Base-by-base conservation (phyloP, 371 early-diverging fungal species). In the Mortierella sp. region DNA sequence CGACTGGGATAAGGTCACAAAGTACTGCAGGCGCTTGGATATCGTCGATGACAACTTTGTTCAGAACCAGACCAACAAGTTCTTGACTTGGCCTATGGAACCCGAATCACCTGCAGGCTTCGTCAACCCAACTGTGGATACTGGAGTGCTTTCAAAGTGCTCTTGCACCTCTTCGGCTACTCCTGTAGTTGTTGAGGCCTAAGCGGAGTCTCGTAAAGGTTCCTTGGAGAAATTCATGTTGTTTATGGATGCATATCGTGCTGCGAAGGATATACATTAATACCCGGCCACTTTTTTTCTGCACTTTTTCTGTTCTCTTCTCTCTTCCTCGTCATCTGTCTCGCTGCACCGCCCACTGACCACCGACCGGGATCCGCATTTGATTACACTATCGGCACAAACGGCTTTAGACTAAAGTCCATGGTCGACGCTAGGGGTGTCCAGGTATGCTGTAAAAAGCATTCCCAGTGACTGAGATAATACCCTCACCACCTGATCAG, bases 1-100 rank as follows among this genome's bases (percentile, higher is more conserved):
- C 23, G 88, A 88, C 71, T 88, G 90, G 90, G 82, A 82, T 78
- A 90, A 90, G 81, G 90, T 90, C 31, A 87, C 88, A 64, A 83
- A 81, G 53, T 88, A 87, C 71, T 82, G 82, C 81, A 87, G 87
- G 79, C 84, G 84, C 51, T 80, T 90, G 30, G 83, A 67, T 11
- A 84, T 88, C 50, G 84, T 88, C 24, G 82, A 84, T 28, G 79
- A 79, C 44, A 28, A 9, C 6, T 90, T 90, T 65, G 80, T 76
- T 8, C 89, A 87, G 65, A 90, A 90, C 72, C 75, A 79, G 78
- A 87, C 90, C 43, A 90, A 90, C 71, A 83, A 86, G 27, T 87
- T 82, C 65, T 64, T 85, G 60, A 72, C 70, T 23, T 85, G 84
- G 84, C 41, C 61, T 2, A 56, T 84, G 62, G 62, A 80, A 3